phyloP scores from a whole-genome alignment of 1,284 basidiomycete species.

The Fistulinella cinereoalba region DNA sequence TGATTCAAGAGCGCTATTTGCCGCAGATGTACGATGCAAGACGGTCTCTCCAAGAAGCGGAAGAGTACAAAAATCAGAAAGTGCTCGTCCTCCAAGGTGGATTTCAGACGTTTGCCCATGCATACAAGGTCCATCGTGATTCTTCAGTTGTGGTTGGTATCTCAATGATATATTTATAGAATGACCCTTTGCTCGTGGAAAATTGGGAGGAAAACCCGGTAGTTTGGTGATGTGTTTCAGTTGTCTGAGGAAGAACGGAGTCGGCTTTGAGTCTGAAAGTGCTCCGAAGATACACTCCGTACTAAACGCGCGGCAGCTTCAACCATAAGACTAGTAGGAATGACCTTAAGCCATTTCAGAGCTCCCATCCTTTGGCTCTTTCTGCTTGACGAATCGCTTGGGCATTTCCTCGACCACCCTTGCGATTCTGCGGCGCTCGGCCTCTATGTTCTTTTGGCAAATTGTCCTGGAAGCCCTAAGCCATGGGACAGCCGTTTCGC shows the following conservation, averaged over 20 bases:
- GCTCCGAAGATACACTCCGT: background rate
- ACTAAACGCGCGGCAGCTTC: too few relatives aligned
- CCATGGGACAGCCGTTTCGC: background rate
- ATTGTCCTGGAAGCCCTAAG: slow-evolving; percentile 48
- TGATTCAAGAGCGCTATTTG: background rate
- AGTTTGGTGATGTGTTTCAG: slow-evolving; percentile 22
- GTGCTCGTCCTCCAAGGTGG: slow-evolving; percentile 67
- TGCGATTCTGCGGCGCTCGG: slow-evolving; percentile 55
- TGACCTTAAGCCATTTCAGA: slow-evolving; percentile 7
- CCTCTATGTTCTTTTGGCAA: slow-evolving; percentile 53
- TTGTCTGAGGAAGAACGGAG: background rate
- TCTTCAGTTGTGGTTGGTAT: background rate
- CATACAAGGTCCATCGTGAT: slow-evolving; percentile 52
- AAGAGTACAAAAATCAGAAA: slow-evolving; percentile 45
- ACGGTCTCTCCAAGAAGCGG: slow-evolving; percentile 39
- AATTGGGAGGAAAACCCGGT: slow-evolving; percentile 58
- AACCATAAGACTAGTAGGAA: too few relatives aligned
- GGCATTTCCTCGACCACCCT: slow-evolving; percentile 62
- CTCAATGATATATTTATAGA: slow-evolving; percentile 35
- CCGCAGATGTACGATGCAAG: slow-evolving; percentile 51
- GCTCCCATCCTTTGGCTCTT: slow-evolving; percentile 34
- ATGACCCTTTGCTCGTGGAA: slow-evolving; percentile 69
- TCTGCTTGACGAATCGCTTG: slow-evolving; percentile 47
- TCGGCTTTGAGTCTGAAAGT: background rate
- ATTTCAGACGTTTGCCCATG: slow-evolving; percentile 65